Evolutionary conservation across 768 basidiomycete genomes (phyloP), one percentile per base, ranked within the genome.

Genomic region (Podaxis pistillaris): DNA sequence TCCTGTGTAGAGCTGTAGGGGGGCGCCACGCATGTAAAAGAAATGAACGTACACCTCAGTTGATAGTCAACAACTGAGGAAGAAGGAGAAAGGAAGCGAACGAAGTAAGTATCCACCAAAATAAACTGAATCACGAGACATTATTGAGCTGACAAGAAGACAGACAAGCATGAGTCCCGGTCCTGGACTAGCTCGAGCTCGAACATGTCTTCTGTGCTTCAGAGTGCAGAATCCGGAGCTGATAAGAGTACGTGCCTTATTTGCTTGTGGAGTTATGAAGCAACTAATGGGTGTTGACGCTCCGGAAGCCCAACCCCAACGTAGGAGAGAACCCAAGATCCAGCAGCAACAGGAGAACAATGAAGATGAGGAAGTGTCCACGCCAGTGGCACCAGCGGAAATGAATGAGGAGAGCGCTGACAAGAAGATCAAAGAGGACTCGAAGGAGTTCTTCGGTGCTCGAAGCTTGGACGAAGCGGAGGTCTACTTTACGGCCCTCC

Each of bases 171-270:
- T 7, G 88, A 90, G 66, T 83, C 91, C 2, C 73, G 96, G 8
- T 90, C 92, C 8, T 86, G 93, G 52, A 85, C 88, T n/a, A 86
- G 80, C 68, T 94, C 94, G 49, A 86, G 76, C 62, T 84, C 86
- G 55, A 95, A 94, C 74, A 94, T 94, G 88, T 94, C 93, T 78
- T 88, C 87, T 19, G 88, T 91, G 86, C 87, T 95, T 22, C 85
- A 88, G 71, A 80, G 78, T 64, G 87, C 89, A 66, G 81, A 84
- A 37, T 76, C 79, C 0, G 76, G 78, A 4, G 90, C 90, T 26
- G 72, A 79, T 24, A 90, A 89, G 74, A 72, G 86, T 71, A 85
- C 73, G 68, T 59, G 17, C 38, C 41, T 17, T n/a, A 28, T 52
- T 22, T 3, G 40, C 7, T 40, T 59, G 60, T 40, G 22, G 40